phyloP scores from a whole-genome alignment of 2,329 filamentous ascomycete genomes.

The Apiospora koreana region DNA sequence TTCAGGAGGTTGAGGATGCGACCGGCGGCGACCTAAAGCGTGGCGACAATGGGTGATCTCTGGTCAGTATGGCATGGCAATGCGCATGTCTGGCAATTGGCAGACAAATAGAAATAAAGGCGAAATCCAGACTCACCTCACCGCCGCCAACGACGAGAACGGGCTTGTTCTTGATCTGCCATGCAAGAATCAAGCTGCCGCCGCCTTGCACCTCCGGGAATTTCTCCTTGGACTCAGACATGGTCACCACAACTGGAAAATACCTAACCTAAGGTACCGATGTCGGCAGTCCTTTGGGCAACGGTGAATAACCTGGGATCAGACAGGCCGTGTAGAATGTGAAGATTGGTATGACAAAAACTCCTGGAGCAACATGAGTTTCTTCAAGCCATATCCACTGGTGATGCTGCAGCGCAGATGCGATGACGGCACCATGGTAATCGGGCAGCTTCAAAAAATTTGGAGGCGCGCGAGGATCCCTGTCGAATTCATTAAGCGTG shows the following conservation, averaged over 20 bases:
- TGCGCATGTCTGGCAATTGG: background rate
- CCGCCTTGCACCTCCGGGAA: slow-evolving; percentile 86
- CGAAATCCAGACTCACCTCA: slow-evolving; percentile 63
- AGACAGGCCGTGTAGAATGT: background rate
- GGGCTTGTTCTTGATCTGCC: slow-evolving; percentile 88
- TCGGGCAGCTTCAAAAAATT: background rate
- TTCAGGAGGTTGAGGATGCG: slow-evolving; percentile 90
- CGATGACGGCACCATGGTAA: background rate
- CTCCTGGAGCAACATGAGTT: background rate
- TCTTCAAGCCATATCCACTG: slow-evolving; percentile 10
- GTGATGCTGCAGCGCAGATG: background rate
- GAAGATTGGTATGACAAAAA: background rate
- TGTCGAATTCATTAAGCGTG: background rate
- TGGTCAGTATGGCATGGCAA: slow-evolving; percentile 12
- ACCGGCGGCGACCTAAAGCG: slow-evolving; percentile 81
- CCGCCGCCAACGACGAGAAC: slow-evolving; percentile 94
- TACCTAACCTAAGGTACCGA: background rate
- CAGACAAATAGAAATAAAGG: background rate
- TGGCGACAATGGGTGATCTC: background rate
- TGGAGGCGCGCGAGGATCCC: slow-evolving; percentile 5
- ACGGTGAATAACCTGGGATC: background rate
- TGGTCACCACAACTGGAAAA: background rate
- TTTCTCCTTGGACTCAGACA: slow-evolving; percentile 32
- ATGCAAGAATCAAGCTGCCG: slow-evolving; percentile 91
- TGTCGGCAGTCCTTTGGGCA: background rate